Base-by-base conservation (phyloP, 2,329 filamentous ascomycete species). In the Mariannaea elegans region DNA sequence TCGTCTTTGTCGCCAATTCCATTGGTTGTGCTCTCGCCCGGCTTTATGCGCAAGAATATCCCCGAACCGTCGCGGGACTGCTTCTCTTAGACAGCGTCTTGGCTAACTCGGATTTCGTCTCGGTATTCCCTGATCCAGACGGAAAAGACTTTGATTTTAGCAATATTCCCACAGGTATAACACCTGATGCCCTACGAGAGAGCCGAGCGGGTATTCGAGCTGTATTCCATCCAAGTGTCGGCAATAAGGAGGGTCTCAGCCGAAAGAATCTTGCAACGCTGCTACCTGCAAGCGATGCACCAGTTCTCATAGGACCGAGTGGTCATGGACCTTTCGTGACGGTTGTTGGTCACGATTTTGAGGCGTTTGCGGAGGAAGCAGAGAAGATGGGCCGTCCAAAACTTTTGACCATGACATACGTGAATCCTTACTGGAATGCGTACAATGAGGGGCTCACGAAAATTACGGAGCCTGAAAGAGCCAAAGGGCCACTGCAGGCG, bases 11-110 rank as follows among this genome's bases (percentile, higher is more conserved):
- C 0, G 56, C 46, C 1, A 71, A 71, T 18, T 71, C 69, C 0
- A 65, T 71, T 2, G 69, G 69, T 6, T 68, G 66, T 12, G 62
- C 29, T 3, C 71, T 87, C 14, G 79, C 79, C 1, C 79, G 85
- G 1, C 76, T 87, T 8, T 86, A 83, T 65, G 79, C 82, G 1
- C 74, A 80, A 49, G 69, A 72, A 1, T 78, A 84, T 50, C 79
- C 82, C 0, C 75, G 77, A 2, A 76, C 74, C 0, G 79, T 84
- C 0, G 74, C 76, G 0, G 84, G 75, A 0, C 71, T 82, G 3
- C 31, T 87, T 1, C 78, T 87, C 8, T 80, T 88, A 1, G 85
- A 88, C 67, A 84, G 81, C 32, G 82, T 85, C 62, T 81, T 88
- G 69, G 82, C 85, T 14, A 84, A 87, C 66, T 80, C 80, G 0